Evolutionary conservation across 2,329 filamentous ascomycete species (phyloP).

Genomic region (Biscogniauxia mediterranea): DNA sequence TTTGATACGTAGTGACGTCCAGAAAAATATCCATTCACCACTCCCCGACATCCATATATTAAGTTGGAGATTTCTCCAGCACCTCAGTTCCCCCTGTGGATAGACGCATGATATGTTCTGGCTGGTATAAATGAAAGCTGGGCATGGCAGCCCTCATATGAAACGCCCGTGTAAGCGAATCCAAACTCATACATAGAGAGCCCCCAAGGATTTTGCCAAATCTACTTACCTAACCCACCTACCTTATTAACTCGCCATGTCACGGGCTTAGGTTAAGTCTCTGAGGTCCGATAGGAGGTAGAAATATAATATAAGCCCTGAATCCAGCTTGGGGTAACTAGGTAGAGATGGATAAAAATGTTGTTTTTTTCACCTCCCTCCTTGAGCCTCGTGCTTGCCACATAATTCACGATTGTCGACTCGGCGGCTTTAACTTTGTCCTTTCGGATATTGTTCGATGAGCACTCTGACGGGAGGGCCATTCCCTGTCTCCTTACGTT

Average conservation of each 20-base stretch:
- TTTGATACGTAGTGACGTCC: not conserved
- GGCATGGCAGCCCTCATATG: not conserved
- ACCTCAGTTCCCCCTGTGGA: not conserved
- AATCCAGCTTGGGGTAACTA: not conserved
- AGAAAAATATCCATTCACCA: not conserved
- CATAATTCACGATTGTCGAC: not conserved
- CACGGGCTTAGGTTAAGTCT: no score
- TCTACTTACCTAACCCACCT: no score
- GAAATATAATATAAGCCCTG: not conserved
- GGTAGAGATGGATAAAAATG: no score
- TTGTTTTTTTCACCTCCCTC: not conserved
- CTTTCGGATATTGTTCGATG: not conserved
- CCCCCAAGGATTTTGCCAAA: not conserved
- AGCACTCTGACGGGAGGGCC: no score
- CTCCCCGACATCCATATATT: not conserved
- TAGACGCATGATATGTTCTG: not conserved
- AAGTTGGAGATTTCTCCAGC: not conserved
- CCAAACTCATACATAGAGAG: not conserved
- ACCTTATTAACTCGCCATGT: not conserved
- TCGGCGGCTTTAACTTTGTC: not conserved
- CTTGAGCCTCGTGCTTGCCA: not conserved
- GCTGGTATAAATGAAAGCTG: not conserved
- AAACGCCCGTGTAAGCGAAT: not conserved
- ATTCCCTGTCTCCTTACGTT: no score
- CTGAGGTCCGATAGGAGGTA: not conserved